Evolutionary conservation across 2,329 filamentous ascomycete species (phyloP).

Genomic region (Sporothrix pseudoabietina): DNA sequence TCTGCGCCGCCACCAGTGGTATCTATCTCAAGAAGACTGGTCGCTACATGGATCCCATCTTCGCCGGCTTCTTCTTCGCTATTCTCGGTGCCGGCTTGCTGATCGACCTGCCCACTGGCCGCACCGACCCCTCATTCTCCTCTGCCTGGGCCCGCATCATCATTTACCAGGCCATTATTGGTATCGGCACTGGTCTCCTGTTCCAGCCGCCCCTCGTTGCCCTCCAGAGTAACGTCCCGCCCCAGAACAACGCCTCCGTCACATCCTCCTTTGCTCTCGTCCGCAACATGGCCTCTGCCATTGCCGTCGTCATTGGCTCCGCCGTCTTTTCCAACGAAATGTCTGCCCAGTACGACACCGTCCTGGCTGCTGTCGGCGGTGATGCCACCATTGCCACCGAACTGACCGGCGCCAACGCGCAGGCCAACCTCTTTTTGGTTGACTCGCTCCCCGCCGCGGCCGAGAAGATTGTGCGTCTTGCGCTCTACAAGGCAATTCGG

Average conservation of each 20-base stretch:
- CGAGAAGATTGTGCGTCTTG: conserved; percentile 49
- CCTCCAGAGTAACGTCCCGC: conserved; percentile 60
- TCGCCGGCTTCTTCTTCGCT: conserved; percentile 53
- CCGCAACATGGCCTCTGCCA: conserved; percentile 47
- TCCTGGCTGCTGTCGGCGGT: conserved; percentile 29
- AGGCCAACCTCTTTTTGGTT: conserved; percentile 49
- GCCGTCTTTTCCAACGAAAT: conserved; percentile 34
- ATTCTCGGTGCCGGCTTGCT: conserved; percentile 59
- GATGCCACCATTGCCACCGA: conserved; percentile 1
- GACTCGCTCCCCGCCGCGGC: conserved; percentile 47
- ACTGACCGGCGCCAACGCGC: conserved; percentile 31
- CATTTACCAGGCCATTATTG: conserved; percentile 58
- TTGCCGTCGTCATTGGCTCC: conserved; percentile 33
- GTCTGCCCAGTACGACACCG: conserved; percentile 24
- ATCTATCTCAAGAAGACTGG: conserved; percentile 39
- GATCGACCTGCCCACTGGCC: conserved; percentile 50
- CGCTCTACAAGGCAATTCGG: conserved; percentile 53
- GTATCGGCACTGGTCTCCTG: conserved; percentile 59
- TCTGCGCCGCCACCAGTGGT: conserved; percentile 46
- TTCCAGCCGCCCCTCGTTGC: conserved; percentile 63
- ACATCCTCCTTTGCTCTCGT: conserved; percentile 61
- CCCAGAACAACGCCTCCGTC: conserved; percentile 60
- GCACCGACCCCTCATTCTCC: conserved; percentile 44
- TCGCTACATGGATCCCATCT: conserved; percentile 55
- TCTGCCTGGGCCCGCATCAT: conserved; percentile 46